phyloP scores from a whole-genome alignment of 371 early-diverging fungal species.

The Circinella umbellata region DNA sequence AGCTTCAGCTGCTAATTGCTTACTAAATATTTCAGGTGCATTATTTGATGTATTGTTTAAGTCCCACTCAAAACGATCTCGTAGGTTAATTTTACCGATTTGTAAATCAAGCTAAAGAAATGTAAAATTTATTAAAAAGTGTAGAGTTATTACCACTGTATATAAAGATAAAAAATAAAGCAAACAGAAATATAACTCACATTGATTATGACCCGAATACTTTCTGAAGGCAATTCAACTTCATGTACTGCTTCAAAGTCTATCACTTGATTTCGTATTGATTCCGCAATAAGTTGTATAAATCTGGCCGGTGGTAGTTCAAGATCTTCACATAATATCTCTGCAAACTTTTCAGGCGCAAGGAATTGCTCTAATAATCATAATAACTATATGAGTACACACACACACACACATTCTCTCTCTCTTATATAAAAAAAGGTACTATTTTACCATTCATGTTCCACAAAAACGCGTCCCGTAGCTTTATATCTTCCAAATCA shows the following conservation, averaged over 20 bases:
- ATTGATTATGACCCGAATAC: conserved; percentile 49
- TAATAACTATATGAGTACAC: no score
- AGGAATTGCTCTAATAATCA: conserved; percentile 71
- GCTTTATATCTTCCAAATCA: conserved; percentile 76
- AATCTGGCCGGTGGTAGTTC: conserved; percentile 61
- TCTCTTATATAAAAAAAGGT: no score
- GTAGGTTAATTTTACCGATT: conserved; percentile 80
- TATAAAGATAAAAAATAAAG: no score
- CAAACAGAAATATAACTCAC: conserved; percentile 24
- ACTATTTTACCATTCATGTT: conserved; percentile 69
- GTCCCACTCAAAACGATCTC: conserved; percentile 97
- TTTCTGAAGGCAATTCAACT: conserved; percentile 34
- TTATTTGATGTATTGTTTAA: conserved; percentile 61
- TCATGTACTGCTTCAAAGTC: conserved; percentile 53
- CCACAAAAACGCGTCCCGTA: conserved; percentile 85
- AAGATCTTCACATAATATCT: conserved; percentile 86
- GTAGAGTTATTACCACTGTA: no score
- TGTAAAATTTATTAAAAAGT: no score
- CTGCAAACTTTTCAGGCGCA: conserved; percentile 93
- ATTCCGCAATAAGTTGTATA: conserved; percentile 74
- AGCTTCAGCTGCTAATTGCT: conserved; percentile 78
- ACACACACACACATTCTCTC: neutral
- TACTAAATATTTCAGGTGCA: conserved; percentile 87
- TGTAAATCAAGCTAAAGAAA: conserved; percentile 78
- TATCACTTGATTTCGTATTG: conserved; percentile 70